Percentiles rank a stretch among this genome's conserved stretches.
These are phyloP conservation scores for Teratosphaeria pseudoeucalypti DNA, from an alignment of 2,329 filamentous ascomycete genomes.

Conservation along the genomic window DNA sequence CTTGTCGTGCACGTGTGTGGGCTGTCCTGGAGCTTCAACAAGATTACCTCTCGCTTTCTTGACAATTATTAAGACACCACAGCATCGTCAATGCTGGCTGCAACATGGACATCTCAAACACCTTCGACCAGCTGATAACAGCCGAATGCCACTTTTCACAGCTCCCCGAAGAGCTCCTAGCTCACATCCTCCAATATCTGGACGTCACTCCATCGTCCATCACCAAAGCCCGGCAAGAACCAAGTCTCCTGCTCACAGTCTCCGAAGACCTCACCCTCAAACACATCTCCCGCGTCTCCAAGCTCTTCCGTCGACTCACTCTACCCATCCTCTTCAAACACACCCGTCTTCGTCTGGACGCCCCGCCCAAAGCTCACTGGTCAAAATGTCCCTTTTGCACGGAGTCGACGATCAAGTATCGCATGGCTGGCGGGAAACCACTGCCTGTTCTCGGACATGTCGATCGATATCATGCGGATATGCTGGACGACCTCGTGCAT, in stretches of 20 bases:
- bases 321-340: constrained; percentile 51
- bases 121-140: neutral
- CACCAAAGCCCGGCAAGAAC: constrained; percentile 40
- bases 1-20: no score
- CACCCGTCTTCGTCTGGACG: constrained; percentile 29
- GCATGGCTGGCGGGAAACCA: neutral
- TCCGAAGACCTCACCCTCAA: constrained; percentile 42
- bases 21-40: no score
- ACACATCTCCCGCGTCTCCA: constrained; percentile 43
- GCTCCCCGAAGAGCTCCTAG: constrained; percentile 53
- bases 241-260: constrained; percentile 33
- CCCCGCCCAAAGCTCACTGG: constrained; percentile 1
- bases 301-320: constrained; percentile 41
- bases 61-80: no score
- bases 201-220: constrained; percentile 41
- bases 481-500: constrained; percentile 1
- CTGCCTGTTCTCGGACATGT: neutral
- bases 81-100: neutral
- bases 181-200: constrained; percentile 48
- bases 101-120: neutral
- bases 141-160: constrained; percentile 9
- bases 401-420: neutral
- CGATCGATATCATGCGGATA: constrained; percentile 6
- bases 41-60: no score
- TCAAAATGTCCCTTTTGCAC: constrained; percentile 2